Evolutionary conservation across 2,329 filamentous ascomycete species (phyloP).

Genomic region (Talaromyces sp.): DNA sequence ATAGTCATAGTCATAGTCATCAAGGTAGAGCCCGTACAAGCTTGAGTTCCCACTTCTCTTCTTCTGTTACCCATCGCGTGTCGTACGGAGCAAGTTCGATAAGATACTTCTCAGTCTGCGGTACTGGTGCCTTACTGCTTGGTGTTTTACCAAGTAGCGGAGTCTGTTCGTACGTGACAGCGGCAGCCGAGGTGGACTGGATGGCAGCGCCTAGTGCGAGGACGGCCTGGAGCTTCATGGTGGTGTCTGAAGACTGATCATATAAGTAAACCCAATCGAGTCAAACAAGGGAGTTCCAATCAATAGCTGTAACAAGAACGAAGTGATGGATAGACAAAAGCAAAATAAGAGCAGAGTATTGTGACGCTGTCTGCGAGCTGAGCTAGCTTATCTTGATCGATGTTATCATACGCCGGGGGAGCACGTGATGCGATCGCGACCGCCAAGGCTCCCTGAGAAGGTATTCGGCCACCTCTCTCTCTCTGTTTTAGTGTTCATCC

Average conservation of each 20-base stretch:
- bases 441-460: background rate
- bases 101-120: slow-evolving; percentile 57
- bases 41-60: slow-evolving; percentile 89
- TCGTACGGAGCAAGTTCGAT: slow-evolving; percentile 83
- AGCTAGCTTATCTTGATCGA: background rate
- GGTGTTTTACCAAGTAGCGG: slow-evolving; percentile 8
- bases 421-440: slow-evolving; percentile 2
- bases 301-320: background rate
- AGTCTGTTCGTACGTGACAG: slow-evolving; percentile 9
- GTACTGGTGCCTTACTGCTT: background rate
- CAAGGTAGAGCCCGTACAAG: slow-evolving; percentile 53
- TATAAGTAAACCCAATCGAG: background rate
- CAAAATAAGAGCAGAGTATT: background rate
- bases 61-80: slow-evolving; percentile 83
- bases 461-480: background rate
- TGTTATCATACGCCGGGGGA: background rate
- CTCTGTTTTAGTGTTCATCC: background rate
- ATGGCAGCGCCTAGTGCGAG: slow-evolving; percentile 15
- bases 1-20: background rate
- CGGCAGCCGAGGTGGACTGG: slow-evolving; percentile 13
- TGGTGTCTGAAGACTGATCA: background rate
- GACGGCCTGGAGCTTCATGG: slow-evolving; percentile 14
- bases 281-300: background rate
- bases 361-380: background rate
- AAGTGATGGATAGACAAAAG: background rate